Base-by-base conservation (phyloP, 768 basidiomycete genomes). In the Neoboletus subvelutipes region DNA sequence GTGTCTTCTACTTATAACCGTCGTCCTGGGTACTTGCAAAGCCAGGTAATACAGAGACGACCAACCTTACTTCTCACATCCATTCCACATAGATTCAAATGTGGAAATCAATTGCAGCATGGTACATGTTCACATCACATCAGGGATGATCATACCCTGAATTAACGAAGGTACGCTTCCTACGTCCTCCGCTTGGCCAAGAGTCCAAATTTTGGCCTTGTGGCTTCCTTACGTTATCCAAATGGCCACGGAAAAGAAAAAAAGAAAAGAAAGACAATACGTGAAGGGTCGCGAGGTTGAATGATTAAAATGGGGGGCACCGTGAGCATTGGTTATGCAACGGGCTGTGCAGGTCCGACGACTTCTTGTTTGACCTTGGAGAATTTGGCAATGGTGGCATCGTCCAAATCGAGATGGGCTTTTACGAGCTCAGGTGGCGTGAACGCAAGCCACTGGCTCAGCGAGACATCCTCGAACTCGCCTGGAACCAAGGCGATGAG, bases 381-480 rank as follows among this genome's bases (percentile, higher is more conserved):
- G 41, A 87, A 72, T 10, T 74, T 71, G 4, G 75, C 67, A 43
- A 87, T 78, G 9, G 77, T 74, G 20, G 77, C 79, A 26, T 83
- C 79, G 11, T 80, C 78, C 46, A 87, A 63, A 28, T 75, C 75
- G n/a, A 87, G 78, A 60, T 86, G 82, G 0, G 82, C 83, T 64
- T 83, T 83, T 33, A 87, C 84, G 12, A 87, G 75, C 26, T 74
- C 75, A 2, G 78, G 80, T 6, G 84, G 84, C 0, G 80, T 83
- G 36, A 85, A 67, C 0, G 85, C 83, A n/a, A 86, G 73, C 84
- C 85, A 86, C 63, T 85, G 80, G 51, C 72, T 79, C 24, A 85
- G 70, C 40, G 82, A 82, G 54, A 85, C 73, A 60, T 86, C 84
- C 66, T 85, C 78, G 65, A 78, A 81, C 52, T 73, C 58, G 57